These are phyloP conservation scores for Lojkania enalia DNA, from an alignment of 2,329 filamentous ascomycete species.

Conservation along the genomic window DNA sequence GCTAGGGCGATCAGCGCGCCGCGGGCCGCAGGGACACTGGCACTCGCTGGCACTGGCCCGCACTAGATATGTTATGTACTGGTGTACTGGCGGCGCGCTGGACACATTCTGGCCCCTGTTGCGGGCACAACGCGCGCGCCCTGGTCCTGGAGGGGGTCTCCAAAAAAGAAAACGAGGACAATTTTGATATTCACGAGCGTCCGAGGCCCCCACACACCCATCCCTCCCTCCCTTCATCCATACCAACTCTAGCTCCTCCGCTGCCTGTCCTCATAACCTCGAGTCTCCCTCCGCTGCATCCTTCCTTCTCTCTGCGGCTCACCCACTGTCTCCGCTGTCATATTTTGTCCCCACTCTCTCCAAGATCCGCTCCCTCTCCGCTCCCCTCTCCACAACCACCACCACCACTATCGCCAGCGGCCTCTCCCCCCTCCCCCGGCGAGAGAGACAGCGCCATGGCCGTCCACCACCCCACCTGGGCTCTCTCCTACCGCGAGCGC, in stretches of 20 bases:
- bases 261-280: not conserved
- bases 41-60: too few relatives aligned
- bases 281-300: not conserved
- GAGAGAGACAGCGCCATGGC: not conserved
- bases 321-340: not conserved
- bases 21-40: not conserved
- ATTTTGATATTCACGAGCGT: not conserved
- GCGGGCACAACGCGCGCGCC: not conserved
- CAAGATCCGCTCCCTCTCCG: not conserved
- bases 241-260: too few relatives aligned
- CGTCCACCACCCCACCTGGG: slow-evolving; percentile 39
- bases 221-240: too few relatives aligned
- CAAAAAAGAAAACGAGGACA: not conserved
- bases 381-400: not conserved
- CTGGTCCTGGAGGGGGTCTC: too few relatives aligned
- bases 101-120: not conserved
- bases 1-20: not conserved
- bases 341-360: not conserved
- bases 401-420: not conserved
- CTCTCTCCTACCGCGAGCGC: slow-evolving; percentile 51
- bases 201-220: not conserved
- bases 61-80: too few relatives aligned
- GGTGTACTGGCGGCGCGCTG: too few relatives aligned
- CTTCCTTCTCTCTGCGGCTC: not conserved
- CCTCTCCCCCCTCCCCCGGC: not conserved